These are phyloP conservation scores for Rhizoclosmatium sp. DNA, from an alignment of 192 early-diverging fungal species.

Conservation along the genomic window DNA sequence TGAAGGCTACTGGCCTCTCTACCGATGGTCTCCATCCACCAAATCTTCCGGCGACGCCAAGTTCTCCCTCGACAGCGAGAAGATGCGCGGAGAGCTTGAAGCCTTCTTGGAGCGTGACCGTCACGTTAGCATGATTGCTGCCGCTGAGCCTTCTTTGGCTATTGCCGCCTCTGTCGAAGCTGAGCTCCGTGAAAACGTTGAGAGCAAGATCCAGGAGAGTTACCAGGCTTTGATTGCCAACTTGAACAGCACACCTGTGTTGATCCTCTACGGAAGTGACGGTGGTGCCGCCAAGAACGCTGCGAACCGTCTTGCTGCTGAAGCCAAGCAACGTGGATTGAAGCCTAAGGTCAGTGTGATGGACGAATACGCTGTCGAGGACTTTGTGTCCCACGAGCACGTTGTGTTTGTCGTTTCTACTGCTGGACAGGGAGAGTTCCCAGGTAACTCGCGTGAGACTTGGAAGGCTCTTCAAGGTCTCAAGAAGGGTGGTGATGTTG, in stretches of 20 bases:
- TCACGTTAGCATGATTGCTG: conserved; percentile 78
- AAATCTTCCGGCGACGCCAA: conserved; percentile 62
- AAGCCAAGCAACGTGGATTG: conserved; percentile 87
- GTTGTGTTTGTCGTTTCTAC: conserved; percentile 84
- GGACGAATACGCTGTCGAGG: conserved; percentile 85
- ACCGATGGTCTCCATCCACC: conserved; percentile 88
- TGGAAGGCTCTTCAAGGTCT: conserved; percentile 73
- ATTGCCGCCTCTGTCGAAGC: conserved; percentile 70
- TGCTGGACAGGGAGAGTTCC: conserved; percentile 97
- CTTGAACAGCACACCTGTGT: conserved; percentile 79
- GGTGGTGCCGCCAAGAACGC: conserved; percentile 85
- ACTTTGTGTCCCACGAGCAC: conserved; percentile 77
- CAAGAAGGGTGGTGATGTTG: conserved; percentile 29
- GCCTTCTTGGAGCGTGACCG: conserved; percentile 87
- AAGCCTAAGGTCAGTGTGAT: conserved; percentile 77
- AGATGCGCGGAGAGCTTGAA: conserved; percentile 79
- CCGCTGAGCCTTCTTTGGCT: conserved; percentile 70
- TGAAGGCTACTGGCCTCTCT: conserved; percentile 90
- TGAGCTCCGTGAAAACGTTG: conserved; percentile 51
- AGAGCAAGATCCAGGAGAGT: conserved; percentile 60
- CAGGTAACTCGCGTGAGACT: conserved; percentile 88
- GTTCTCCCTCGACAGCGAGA: conserved; percentile 79
- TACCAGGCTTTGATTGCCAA: conserved; percentile 74
- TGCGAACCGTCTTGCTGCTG: conserved; percentile 81
- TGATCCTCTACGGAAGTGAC: conserved; percentile 92